These are phyloP conservation scores for Vigna nakashimae DNA, from an alignment of 306 rosid species.

Conservation along the genomic window DNA sequence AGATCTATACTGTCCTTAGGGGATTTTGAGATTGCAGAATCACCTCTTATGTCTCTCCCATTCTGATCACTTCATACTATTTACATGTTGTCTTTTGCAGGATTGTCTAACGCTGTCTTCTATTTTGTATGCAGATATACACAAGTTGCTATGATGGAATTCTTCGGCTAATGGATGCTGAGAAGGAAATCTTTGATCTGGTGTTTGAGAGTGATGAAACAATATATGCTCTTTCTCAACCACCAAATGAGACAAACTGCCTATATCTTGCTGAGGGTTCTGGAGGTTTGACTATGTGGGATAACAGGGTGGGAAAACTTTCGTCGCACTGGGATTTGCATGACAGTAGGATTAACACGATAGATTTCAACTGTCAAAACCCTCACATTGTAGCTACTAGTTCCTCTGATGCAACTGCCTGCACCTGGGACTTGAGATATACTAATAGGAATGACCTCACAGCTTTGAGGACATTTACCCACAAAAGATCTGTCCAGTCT, in stretches of 20 bases:
- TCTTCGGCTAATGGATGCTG: slow-evolving; percentile 82
- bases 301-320: slow-evolving; percentile 65
- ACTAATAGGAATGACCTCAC: slow-evolving; percentile 48
- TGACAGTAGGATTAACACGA: slow-evolving; percentile 67
- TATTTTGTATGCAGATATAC: slow-evolving; percentile 60
- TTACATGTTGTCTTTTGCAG: neutral
- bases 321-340: slow-evolving; percentile 69
- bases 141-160: slow-evolving; percentile 82
- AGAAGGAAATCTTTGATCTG: slow-evolving; percentile 83
- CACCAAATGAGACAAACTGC: slow-evolving; percentile 60
- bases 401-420: slow-evolving; percentile 81
- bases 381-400: slow-evolving; percentile 76
- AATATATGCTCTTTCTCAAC: slow-evolving; percentile 68
- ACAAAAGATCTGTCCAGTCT: slow-evolving; percentile 74
- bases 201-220: slow-evolving; percentile 53
- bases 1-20: neutral
- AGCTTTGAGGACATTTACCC: slow-evolving; percentile 61
- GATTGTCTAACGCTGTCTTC: slow-evolving; percentile 6
- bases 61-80: neutral
- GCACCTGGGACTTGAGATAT: slow-evolving; percentile 93
- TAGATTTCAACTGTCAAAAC: slow-evolving; percentile 67
- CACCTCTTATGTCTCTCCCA: neutral
- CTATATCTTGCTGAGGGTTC: slow-evolving; percentile 73
- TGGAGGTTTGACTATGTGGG: slow-evolving; percentile 75
- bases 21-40: neutral